phyloP scores from a whole-genome alignment of 192 early-diverging fungal genomes.

The Phlyctochytrium planicorne region DNA sequence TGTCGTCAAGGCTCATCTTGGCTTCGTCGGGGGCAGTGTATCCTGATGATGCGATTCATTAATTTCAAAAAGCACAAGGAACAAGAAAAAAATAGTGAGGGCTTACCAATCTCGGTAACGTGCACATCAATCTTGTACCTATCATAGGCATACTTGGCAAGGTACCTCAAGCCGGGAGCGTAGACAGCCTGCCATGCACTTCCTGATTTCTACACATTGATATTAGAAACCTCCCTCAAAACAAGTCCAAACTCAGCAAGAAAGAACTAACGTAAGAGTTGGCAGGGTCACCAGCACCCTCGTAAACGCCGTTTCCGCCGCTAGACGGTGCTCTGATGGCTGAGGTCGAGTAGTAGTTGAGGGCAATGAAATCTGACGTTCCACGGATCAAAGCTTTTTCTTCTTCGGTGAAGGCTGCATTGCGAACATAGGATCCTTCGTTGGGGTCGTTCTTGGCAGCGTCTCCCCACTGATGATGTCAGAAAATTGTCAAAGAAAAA shows the following conservation, averaged over 20 bases:
- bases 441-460: conserved; percentile 8
- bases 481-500: neutral
- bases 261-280: neutral
- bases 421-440: neutral
- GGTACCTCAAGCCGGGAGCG: conserved; percentile 9
- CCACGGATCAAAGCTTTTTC: conserved; percentile 31
- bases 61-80: neutral
- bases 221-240: too few relatives aligned
- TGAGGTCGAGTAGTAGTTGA: conserved; percentile 43
- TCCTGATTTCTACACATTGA: too few relatives aligned
- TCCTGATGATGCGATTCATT: neutral
- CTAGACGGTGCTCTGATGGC: neutral
- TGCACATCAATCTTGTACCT: conserved; percentile 21
- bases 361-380: conserved; percentile 42
- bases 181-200: conserved; percentile 11
- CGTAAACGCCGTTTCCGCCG: neutral
- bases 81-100: neutral
- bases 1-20: neutral
- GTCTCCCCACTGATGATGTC: conserved; percentile 3
- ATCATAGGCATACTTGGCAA: conserved; percentile 11
- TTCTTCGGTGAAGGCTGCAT: conserved; percentile 28
- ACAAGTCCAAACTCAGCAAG: too few relatives aligned
- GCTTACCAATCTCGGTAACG: conserved; percentile 20
- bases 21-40: neutral
- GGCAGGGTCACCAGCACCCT: neutral